phyloP scores from a whole-genome alignment of 139 green algal species.

The Trebouxia sp. region DNA sequence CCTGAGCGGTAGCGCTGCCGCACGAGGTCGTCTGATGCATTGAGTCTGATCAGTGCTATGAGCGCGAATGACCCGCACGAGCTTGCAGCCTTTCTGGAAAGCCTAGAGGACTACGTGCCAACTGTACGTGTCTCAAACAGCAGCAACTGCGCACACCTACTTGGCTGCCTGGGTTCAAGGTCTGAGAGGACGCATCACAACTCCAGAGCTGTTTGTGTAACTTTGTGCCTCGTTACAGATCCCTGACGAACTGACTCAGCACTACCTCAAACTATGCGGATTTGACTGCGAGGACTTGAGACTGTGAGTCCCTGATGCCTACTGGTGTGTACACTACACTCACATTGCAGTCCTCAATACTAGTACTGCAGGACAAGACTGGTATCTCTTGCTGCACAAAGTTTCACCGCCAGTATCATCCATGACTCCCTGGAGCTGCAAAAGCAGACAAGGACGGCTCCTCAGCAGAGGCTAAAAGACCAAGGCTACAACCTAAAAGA shows the following conservation, averaged over 20 bases:
- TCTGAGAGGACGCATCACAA: too few relatives aligned
- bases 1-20: too few relatives aligned
- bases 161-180: too few relatives aligned
- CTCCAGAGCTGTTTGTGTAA: too few relatives aligned
- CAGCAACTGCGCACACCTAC: background rate
- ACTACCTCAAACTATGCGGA: conserved; percentile 38
- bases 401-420: conserved; percentile 40
- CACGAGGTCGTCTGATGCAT: background rate
- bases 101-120: conserved; percentile 10
- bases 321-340: too few relatives aligned
- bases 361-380: conserved; percentile 41
- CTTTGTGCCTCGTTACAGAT: conserved; percentile 51
- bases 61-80: background rate
- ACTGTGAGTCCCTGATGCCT: conserved; percentile 25
- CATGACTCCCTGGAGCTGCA: conserved; percentile 48
- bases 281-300: conserved; percentile 43
- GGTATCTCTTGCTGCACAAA: conserved; percentile 56
- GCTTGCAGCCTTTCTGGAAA: background rate
- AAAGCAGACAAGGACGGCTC: conserved; percentile 37
- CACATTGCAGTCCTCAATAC: too few relatives aligned
- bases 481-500: conserved; percentile 44
- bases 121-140: background rate
- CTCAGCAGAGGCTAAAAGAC: conserved; percentile 34
- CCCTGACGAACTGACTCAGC: conserved; percentile 55
- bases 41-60: background rate